Conservation (phyloP, 192 early-diverging fungal genomes). For the Podochytrium sp. region DNA sequence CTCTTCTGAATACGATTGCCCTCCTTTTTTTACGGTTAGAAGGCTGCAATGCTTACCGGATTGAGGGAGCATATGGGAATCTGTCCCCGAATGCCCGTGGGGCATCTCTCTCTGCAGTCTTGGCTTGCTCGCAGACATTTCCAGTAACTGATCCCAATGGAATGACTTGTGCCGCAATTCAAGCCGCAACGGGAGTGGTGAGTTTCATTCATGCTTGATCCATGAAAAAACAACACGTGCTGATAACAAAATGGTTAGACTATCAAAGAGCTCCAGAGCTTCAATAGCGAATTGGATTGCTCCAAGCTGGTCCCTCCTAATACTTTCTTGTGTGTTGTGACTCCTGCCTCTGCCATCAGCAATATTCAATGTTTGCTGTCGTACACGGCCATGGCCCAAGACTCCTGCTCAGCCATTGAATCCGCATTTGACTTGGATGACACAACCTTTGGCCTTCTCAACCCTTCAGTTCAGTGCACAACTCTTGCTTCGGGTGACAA, state of each 20-base stretch:
- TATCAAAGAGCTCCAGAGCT: not conserved
- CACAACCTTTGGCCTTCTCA: slow-evolving; percentile 6
- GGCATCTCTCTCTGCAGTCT: not conserved
- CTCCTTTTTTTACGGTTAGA: not conserved
- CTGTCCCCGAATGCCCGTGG: not conserved
- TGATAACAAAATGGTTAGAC: not conserved
- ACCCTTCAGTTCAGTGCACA: not conserved
- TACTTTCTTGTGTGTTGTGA: not conserved
- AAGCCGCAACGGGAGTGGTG: slow-evolving; percentile 22
- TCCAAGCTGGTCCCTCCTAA: not conserved
- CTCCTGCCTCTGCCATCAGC: not conserved
- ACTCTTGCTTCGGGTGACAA: not conserved
- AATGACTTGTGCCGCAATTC: not conserved
- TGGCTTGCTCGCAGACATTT: not conserved
- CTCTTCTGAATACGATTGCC: not conserved
- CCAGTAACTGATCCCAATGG: not conserved
- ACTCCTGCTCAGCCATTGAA: slow-evolving; percentile 1
- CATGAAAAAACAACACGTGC: not conserved
- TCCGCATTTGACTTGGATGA: slow-evolving; percentile 8
- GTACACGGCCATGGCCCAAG: not conserved
- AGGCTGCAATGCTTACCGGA: not conserved
- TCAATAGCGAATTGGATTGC: slow-evolving; percentile 13
- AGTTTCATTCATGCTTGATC: too few relatives aligned
- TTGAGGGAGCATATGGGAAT: not conserved
- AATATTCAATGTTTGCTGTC: not conserved